Evolutionary conservation across 495 filamentous ascomycete genomes (phyloP), one percentile per base, ranked within the genome.

Genomic region (Pseudotulostoma volvatum): DNA sequence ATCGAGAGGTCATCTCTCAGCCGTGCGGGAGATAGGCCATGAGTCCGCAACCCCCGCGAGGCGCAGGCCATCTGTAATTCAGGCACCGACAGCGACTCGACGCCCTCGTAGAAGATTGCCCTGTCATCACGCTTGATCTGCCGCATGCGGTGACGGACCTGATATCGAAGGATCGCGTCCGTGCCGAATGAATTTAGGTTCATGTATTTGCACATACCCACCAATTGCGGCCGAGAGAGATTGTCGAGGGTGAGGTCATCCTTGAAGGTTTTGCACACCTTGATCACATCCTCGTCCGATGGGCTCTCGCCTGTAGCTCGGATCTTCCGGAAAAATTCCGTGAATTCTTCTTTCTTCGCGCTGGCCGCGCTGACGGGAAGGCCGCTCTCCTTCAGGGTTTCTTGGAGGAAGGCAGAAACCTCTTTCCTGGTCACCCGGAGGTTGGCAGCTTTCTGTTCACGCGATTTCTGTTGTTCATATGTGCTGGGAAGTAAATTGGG

Each of bases 201-300:
- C 77, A 99, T 84, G 61, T 99, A 99, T 13, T 84, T 81, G 66
- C 88, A 93, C 72, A 99, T 99, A 28, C 76, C 93, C 17, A 99
- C 90, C 25, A 99, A 67, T 55, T 99, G 90, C 13, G 90, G 88
- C 36, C 90, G 74, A 2, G 88, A 95, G 48, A 99, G 61, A 57
- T 96, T 96, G 74, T 99, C 90, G 11, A 99, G 71, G 0, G 90
- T 99, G 43, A 99, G 52, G 55, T 99, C 90, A 58, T 99, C 90
- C 60, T 90, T 93, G 70, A 99, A 99, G 51, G 93, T 79, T 70
- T 99, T 93, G 77, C 92, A 96, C 39, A 99, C 90, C 63, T 87
- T 94, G 63, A 99, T 93, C 43, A 99, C 81, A 53, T 96, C 90
- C 43, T 81, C 73, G 31, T 76, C 76, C 9, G 83, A 86, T 0